Base-by-base conservation (phyloP, 805 yeast genomes). In the Candida tibetensis region DNA sequence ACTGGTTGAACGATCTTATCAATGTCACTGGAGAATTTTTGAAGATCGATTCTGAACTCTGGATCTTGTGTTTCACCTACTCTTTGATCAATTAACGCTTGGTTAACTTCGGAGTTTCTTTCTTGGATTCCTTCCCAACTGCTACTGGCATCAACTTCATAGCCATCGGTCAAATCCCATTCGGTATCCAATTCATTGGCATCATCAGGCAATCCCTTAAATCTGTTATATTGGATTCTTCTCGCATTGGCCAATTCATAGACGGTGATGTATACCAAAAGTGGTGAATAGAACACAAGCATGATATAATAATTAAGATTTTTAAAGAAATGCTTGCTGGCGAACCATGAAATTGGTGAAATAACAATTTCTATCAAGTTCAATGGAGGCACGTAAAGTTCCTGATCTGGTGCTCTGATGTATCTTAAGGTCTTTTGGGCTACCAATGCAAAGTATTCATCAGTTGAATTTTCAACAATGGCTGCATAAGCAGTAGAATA, bases 91-190 rank as follows among this genome's bases (percentile, higher is more conserved):
- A 68, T 58, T 19, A 81, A 44, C 35, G 59, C 63, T 32, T 58
- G 55, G 18, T 50, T 48, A 15, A 67, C 56, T 33, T 69, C 76
- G 25, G 65, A 65, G 43, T 65, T 52, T 17, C 69, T 48, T 39
- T 60, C 65, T 39, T 65, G 58, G 35, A 69, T 59, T 2, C 65
- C 67, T 28, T 64, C 71, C 64, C 64, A 57, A 16, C 66, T 58
- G 22, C 41, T 39, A 6, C 45, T 45, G n/a, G 51, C 53, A 21
- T 63, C 69, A n/a, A 48, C 62, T 19, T 59, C 58, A 45, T 57
- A 86, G 0, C 95, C 95, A 59, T 86, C 95, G 5, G 82, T 75
- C 48, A 87, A 67, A 46, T 84, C 87, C 95, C 95, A 87, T 51
- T 82, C 90, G 5, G 81, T 74, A 51, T 87, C 86, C 15, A 66